These are phyloP conservation scores for Penicillium goetzii DNA, from an alignment of 495 filamentous ascomycete genomes.

Conservation along the genomic window DNA sequence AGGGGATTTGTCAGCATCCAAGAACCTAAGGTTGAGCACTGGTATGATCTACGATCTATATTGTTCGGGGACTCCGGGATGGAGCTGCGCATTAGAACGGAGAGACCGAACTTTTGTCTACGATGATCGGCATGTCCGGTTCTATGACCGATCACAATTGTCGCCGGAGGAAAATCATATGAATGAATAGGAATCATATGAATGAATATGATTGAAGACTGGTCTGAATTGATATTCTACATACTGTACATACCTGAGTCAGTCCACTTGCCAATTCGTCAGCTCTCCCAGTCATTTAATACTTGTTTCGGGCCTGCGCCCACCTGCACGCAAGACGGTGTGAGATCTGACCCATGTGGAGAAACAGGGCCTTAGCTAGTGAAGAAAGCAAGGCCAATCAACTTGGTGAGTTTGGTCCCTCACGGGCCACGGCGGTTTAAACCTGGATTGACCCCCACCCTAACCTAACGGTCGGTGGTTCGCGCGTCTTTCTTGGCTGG, in stretches of 20 bases:
- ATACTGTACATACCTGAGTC: background rate
- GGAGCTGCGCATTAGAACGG: background rate
- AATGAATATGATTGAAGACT: background rate
- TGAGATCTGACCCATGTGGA: background rate
- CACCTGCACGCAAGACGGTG: background rate
- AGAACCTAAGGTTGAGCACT: no score
- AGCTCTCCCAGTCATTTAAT: background rate
- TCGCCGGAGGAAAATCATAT: background rate
- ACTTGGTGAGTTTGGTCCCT: background rate
- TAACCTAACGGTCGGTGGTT: constrained; percentile 2
- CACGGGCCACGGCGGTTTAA: constrained; percentile 1
- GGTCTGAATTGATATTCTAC: background rate
- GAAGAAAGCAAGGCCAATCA: background rate
- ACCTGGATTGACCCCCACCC: background rate
- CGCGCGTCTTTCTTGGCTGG: background rate
- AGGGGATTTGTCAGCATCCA: no score
- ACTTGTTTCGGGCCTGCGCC: background rate
- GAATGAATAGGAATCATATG: background rate
- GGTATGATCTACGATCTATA: background rate
- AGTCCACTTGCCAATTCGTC: background rate
- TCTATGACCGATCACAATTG: background rate
- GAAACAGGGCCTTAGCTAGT: background rate
- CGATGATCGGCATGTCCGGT: background rate
- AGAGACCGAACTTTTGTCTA: background rate
- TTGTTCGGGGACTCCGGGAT: background rate